Base-by-base conservation (phyloP, 2,329 filamentous ascomycete species). In the Aspergillus fumigatiaffinis region DNA sequence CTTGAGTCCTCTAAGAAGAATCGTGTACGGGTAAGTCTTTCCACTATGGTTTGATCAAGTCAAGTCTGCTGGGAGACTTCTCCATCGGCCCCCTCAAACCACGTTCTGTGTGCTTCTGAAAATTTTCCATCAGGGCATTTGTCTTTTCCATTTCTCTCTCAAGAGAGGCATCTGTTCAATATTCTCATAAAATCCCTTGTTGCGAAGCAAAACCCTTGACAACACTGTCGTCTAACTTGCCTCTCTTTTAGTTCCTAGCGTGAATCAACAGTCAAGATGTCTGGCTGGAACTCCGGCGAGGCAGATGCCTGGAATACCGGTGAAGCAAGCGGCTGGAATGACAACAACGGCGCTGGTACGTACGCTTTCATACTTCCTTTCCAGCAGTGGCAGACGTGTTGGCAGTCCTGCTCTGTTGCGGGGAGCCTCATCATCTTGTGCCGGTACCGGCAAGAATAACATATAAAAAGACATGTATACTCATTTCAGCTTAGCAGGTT, bases 211-310 rank as follows among this genome's bases (percentile, higher is more conserved):
- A 25, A 44, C 3, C 21, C 4, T 47, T 21, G 23, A 26, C 20
- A 25, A 26, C 44, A 26, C 9, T 12, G 44, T 25, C 21, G 8
- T 26, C 44, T 47, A 17, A 47, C 44, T 12, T 23, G 8, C 21
- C 17, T 26, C 10, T 17, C 23, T 7, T 47, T 23, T 25, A 47
- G 44, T 47, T 14, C 17, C 23, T 12, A 47, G 8, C 10, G 10
- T 26, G 2, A 12, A 25, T 23, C 21, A 25, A 49, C 25, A 50
- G 23, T 14, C 55, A 53, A 51, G 10, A 57, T 57, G 55, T 29
- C 42, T 23, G 52, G 52, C n/a, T 55, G 52, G 52, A 20, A n/a
- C 47, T 26, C 48, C 48, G 44, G 20, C n/a, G 58, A 23, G 21
- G 58, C 20, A 32, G 54, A 29, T 23, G 50, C 50, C 32, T 55